Base-by-base conservation (phyloP, 192 early-diverging fungal genomes). In the Coemansia sp. region DNA sequence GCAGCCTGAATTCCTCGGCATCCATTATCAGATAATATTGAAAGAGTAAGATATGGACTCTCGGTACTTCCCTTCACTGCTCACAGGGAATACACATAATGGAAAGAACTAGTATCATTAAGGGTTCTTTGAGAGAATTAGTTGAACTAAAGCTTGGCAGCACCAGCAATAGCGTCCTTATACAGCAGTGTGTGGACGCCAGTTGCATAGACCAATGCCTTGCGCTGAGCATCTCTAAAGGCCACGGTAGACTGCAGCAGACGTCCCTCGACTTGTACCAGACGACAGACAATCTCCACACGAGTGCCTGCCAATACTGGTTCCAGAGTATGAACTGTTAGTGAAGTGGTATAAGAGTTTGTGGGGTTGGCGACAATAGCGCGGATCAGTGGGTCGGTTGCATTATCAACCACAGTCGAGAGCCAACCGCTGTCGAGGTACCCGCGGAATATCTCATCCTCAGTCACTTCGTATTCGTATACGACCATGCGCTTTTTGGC, bases 401-500 rank as follows among this genome's bases (percentile, higher is more conserved):
- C 69, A 36, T 70, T 69, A 64, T 70, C 68, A 5, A 70, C 55
- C 7, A 75, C 68, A 1, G 74, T 67, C 12, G 74, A 44, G 3
- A 75, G 64, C 74, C 74, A 75, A 27, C 69, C 72, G 41, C 55
- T 68, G 65, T 73, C 68, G 6, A 73, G 24, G 49, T 71, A 65
- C 8, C 72, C 72, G 22, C 72, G 62, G 47, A 66, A 71, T 40
- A 79, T 55, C 47, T 79, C 78, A 44, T 71, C 67, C 8, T 70
- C 78, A 2, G 69, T 69, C 36, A 79, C 69, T 39, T 64, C 65
- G 72, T 79, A 79, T 40, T 66, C 60, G 55, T 79, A 79, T 0
- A 53, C 38, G 3, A 74, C 69, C 11, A 29, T 65, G 44, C 72
- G 72, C 34, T 52, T 49, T 20, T 65, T 69, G 20, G 64, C 64